Percentiles rank a stretch among this genome's conserved stretches.
Evolutionary conservation across 163 green algal species (phyloP).

Genomic region (Chlamydomonas reinhardtii): DNA sequence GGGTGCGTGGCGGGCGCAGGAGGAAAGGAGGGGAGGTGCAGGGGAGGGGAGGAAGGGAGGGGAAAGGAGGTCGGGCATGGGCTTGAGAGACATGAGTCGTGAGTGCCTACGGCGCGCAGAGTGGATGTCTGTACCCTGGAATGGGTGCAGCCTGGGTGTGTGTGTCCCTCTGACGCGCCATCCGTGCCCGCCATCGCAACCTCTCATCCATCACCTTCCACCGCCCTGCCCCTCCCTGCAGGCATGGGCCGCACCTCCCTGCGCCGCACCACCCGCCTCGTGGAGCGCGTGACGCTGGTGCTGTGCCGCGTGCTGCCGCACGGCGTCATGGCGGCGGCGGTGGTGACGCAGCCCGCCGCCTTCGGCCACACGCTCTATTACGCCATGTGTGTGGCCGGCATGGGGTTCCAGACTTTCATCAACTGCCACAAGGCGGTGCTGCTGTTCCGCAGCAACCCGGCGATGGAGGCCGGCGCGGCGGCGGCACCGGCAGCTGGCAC

Average conservation of each 20-base stretch:
- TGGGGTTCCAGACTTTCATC: slow-evolving; percentile 48
- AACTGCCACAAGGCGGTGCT: slow-evolving; percentile 45
- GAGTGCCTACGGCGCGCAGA: too few relatives aligned
- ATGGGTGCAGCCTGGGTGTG: too few relatives aligned
- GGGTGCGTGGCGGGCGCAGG: slow-evolving; percentile 7
- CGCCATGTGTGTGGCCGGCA: slow-evolving; percentile 45
- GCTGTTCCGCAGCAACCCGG: not conserved
- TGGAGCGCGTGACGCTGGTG: slow-evolving; percentile 36
- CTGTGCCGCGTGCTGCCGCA: slow-evolving; percentile 47
- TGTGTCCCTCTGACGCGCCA: too few relatives aligned
- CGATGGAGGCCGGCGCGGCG: not conserved
- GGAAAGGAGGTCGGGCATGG: too few relatives aligned
- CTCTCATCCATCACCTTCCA: not conserved
- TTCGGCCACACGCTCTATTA: slow-evolving; percentile 49
- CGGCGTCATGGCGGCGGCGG: not conserved
- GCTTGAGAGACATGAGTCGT: too few relatives aligned
- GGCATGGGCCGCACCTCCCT: not conserved
- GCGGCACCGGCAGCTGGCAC: not conserved
- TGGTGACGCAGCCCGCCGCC: slow-evolving; percentile 26
- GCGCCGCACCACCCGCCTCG: not conserved
- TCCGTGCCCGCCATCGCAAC: too few relatives aligned
- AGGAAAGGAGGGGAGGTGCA: not conserved
- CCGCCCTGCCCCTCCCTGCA: not conserved
- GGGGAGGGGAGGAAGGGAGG: not conserved
- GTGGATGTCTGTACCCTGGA: too few relatives aligned